Percentiles rank a stretch among this genome's conserved stretches.
Conservation (phyloP, 2,329 filamentous ascomycete species). For the Lasiodiplodia sp. region DNA sequence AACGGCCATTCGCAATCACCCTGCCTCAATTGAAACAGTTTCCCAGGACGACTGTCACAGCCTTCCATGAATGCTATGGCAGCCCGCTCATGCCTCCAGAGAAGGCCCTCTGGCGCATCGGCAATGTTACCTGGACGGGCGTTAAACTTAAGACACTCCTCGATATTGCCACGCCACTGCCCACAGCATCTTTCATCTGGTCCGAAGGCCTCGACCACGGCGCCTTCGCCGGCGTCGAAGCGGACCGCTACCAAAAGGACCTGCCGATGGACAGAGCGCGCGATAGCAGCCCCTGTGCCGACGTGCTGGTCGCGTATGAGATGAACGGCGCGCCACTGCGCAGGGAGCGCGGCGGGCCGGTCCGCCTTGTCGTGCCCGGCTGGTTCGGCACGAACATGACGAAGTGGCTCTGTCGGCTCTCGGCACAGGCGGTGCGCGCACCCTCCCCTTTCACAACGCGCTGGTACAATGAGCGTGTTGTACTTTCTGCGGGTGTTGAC, state of each 20-base stretch:
- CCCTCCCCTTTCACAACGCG: constrained; percentile 39
- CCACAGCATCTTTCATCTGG: constrained; percentile 38
- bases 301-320: constrained; percentile 41
- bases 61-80: constrained; percentile 49
- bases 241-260: constrained; percentile 44
- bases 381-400: constrained; percentile 45
- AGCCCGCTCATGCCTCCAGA: constrained; percentile 42
- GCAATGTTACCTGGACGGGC: constrained; percentile 47
- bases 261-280: constrained; percentile 39
- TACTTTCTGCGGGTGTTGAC: background rate
- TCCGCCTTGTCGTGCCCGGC: constrained; percentile 42
- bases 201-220: constrained; percentile 42
- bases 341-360: constrained; percentile 40
- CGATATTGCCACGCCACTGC: constrained; percentile 32
- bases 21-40: constrained; percentile 39
- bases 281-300: constrained; percentile 31
- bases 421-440: constrained; percentile 34
- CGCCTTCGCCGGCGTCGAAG: constrained; percentile 35
- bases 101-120: constrained; percentile 41
- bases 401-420: constrained; percentile 42
- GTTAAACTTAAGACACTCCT: constrained; percentile 39
- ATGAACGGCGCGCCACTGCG: constrained; percentile 38
- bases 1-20: constrained; percentile 38
- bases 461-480: constrained; percentile 40
- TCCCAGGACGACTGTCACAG: constrained; percentile 37